Conservation (phyloP, 306 rosid species). For the Senna siamea region DNA sequence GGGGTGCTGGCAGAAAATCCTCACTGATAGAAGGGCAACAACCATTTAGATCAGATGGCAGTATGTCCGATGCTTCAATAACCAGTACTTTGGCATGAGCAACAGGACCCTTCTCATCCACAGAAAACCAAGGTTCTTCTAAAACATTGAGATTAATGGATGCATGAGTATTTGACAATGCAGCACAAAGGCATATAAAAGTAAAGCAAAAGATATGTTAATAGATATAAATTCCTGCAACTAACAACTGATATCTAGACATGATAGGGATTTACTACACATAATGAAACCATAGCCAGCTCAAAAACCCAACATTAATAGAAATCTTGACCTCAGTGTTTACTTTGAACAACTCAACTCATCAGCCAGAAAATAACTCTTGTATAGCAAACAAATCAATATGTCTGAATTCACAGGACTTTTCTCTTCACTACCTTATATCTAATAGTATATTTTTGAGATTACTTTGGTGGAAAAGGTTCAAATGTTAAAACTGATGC, state of each 20-base stretch:
- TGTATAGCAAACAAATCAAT: background rate
- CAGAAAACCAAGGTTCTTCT: conserved; percentile 75
- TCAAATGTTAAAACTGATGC: too few relatives aligned
- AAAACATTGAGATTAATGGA: conserved; percentile 40
- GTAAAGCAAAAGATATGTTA: background rate
- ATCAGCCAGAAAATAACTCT: background rate
- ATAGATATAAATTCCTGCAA: background rate
- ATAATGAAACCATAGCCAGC: too few relatives aligned
- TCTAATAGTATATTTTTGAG: too few relatives aligned
- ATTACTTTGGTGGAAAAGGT: too few relatives aligned
- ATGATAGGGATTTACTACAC: conserved; percentile 4
- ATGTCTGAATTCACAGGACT: background rate
- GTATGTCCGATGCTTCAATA: conserved; percentile 77
- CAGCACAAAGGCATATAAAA: background rate
- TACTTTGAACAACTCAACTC: background rate
- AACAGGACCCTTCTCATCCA: conserved; percentile 82
- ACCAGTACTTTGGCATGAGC: conserved; percentile 69
- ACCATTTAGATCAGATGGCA: conserved; percentile 89
- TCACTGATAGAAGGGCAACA: conserved; percentile 23
- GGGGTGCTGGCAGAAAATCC: background rate
- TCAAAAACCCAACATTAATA: too few relatives aligned
- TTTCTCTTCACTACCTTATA: too few relatives aligned
- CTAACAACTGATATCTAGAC: background rate
- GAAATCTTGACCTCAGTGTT: too few relatives aligned
- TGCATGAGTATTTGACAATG: conserved; percentile 9